Base-by-base conservation (phyloP, 139 green algal species). In the Zygnema cylindricum region DNA sequence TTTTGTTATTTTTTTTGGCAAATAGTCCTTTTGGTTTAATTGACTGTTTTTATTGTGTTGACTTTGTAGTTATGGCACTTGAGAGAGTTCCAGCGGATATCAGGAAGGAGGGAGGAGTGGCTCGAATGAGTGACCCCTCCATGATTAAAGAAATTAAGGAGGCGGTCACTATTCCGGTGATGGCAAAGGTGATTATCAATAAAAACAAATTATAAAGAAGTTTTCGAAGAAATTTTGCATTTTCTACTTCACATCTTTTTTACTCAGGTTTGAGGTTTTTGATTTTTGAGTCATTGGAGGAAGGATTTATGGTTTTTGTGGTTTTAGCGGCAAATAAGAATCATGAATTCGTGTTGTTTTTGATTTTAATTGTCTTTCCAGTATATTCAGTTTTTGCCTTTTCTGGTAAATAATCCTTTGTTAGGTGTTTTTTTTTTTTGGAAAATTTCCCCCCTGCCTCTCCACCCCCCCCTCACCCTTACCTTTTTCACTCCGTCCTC, bases 141-240 rank as follows among this genome's bases (percentile, higher is more conserved):
- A 98, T 99, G 93, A 98, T 99, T 89, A 97, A 95, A 85, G 94
- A 95, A 33, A 99, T 99, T 88, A 98, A 98, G 92, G 84, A 92
- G 73, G 96, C 97, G 2, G 96, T 99, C 23, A 99, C 97, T 86
- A 99, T 99, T 89, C 97, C 97, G 0, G 97, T 99, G 32, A 99
- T 99, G 97, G 97, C 97, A 77, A 99, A 99, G 95, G 92, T n/a
- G n/a, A n/a, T n/a, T 36, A 11, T 36, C 41, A 81, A 81, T 38
- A 21, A 38, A 11, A 36, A 38, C 71, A 11, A 55, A 21, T 81
- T 21, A 11, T 36, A 55, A 38, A 25, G 57, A 25, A 73, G 30
- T 30, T 73, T 25, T 73, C 30, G 30, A 30, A 25, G 30, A 30
- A 35, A 35, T 73, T 35, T 73, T 73, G 57, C 30, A 30, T 73